Percentiles rank a stretch among this genome's conserved stretches.
Evolutionary conservation across 768 basidiomycete species (phyloP).

Genomic region (Leucocoprinus birnbaumii): DNA sequence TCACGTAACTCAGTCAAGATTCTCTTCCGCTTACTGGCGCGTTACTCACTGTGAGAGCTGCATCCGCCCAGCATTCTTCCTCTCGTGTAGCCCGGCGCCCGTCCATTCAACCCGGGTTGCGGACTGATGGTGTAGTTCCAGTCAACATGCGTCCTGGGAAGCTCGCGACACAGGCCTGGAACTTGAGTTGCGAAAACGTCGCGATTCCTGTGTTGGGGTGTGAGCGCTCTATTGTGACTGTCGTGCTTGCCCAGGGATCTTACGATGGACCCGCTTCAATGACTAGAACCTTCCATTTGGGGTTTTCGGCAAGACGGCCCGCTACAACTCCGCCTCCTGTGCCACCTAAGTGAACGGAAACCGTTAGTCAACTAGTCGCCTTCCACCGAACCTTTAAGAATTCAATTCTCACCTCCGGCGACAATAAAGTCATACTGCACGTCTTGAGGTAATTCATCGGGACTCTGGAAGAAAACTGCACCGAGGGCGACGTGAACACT

Average conservation of each 20-base stretch:
- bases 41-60: constrained; percentile 7
- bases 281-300: constrained; percentile 8
- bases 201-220: neutral
- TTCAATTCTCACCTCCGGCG: constrained; percentile 6
- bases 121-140: constrained; percentile 17
- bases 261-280: constrained; percentile 14
- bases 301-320: constrained; percentile 11
- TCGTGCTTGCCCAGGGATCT: neutral
- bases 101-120: constrained; percentile 9
- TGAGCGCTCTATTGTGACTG: neutral
- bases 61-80: constrained; percentile 11
- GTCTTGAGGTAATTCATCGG: neutral
- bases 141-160: constrained; percentile 10
- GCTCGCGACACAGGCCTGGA: neutral
- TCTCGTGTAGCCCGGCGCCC: constrained; percentile 3
- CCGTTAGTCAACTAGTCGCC: neutral
- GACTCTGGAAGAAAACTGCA: neutral
- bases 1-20: neutral
- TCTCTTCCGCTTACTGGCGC: neutral
- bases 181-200: neutral
- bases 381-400: neutral
- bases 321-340: constrained; percentile 8
- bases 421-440: constrained; percentile 11
- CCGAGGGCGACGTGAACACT: neutral
- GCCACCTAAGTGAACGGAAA: neutral